Evolutionary conservation across 139 green algal species (phyloP), one percentile per base, ranked within the genome.

Genomic region (Pleodorina starrii): DNA sequence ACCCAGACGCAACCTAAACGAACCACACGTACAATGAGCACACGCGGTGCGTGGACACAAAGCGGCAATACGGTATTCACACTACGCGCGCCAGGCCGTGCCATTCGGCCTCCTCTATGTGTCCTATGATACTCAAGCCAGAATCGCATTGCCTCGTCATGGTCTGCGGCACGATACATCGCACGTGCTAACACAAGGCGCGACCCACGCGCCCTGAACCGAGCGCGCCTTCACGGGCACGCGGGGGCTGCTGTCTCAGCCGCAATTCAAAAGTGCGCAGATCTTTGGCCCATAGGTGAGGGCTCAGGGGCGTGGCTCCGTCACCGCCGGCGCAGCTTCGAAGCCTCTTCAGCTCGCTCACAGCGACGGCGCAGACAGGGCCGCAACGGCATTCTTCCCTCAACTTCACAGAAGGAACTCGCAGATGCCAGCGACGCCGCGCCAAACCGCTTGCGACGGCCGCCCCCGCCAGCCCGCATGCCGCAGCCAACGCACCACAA

Each of bases 101-200:
- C 54, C 54, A 73, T 36, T 40, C 25, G 63, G 63, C 63, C n/a
- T n/a, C n/a, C 32, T 73, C 63, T 73, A 73, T 73, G 63, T 73
- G 21, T 40, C 63, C 10, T 73, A 73, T 73, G 63, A 23, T 73
- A 73, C 63, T 38, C 21, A 73, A 38, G n/a, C n/a, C n/a, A n/a
- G n/a, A 57, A 57, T 57, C 48, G 48, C n/a, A n/a, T n/a, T n/a
- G n/a, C n/a, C n/a, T n/a, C n/a, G n/a, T n/a, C n/a, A n/a, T n/a
- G n/a, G n/a, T n/a, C n/a, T 32, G 35, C 68, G 46, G 68, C 68
- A 76, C 68, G 68, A 19, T 76, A 2, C 25, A 76, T 32, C 68
- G 38, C 14, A 48, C n/a, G 68, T 76, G 68, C 38, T 19, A 38
- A 32, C 2, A 73, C 25, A 27, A 2, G 54, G 54, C 54, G 54